A percentile compares a stretch with the other conserved stretches of the same genome.
phyloP scores from a whole-genome alignment of 441 rosid genomes.

The Raphanus hybrid region DNA sequence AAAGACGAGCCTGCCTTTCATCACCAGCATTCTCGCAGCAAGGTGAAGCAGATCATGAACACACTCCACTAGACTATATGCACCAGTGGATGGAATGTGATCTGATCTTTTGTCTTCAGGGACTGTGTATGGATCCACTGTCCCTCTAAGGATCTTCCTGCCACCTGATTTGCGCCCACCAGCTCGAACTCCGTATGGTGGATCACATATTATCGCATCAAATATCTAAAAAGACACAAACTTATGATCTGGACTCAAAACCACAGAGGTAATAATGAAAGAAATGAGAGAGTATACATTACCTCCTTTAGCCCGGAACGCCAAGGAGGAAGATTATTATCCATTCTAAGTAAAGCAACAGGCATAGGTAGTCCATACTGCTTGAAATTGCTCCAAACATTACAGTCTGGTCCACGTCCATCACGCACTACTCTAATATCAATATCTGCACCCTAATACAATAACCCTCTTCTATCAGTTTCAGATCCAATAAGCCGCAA shows the following conservation, averaged over 20 bases:
- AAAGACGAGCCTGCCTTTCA: conserved; percentile 90
- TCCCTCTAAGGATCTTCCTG: conserved; percentile 85
- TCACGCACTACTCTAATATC: conserved; percentile 96
- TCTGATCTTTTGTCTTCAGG: conserved; percentile 86
- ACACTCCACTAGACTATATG: conserved; percentile 86
- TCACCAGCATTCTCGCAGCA: conserved; percentile 84
- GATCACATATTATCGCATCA: conserved; percentile 93
- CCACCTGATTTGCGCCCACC: conserved; percentile 96
- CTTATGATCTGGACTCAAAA: background rate
- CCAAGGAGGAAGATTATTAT: conserved; percentile 98
- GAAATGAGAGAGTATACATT: conserved; percentile 27
- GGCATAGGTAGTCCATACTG: conserved; percentile 95
- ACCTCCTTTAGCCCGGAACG: conserved; percentile 91
- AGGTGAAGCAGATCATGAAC: conserved; percentile 91
- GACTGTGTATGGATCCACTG: conserved; percentile 79
- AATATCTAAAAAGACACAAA: conserved; percentile 54
- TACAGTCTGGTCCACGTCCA: conserved; percentile 95
- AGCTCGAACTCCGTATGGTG: conserved; percentile 97
- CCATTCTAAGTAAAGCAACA: conserved; percentile 83
- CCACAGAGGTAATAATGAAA: background rate
- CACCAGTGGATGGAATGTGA: conserved; percentile 94
- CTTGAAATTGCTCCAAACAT: conserved; percentile 98
- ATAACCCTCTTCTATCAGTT: conserved; percentile 21
- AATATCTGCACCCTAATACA: conserved; percentile 91
- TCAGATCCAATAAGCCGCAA: conserved; percentile 24